phyloP scores from a whole-genome alignment of 176 grass and related monocot species.

The Poa annua region DNA sequence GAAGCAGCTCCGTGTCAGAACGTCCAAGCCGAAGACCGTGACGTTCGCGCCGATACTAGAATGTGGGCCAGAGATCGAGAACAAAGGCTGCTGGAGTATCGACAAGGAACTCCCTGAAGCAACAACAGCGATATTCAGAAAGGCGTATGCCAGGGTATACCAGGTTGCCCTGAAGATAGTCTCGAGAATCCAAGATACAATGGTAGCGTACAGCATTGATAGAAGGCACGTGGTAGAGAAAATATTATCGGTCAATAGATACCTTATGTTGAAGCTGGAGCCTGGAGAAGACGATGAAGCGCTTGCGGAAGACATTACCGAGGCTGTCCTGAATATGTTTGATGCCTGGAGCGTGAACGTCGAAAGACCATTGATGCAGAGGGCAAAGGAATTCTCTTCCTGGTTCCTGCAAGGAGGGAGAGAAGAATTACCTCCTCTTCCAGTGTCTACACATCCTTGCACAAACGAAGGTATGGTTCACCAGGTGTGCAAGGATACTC shows the following conservation, averaged over 20 bases:
- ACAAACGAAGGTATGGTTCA: slow-evolving; percentile 47
- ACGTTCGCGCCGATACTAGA: slow-evolving; percentile 45
- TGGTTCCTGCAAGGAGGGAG: slow-evolving; percentile 44
- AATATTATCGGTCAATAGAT: slow-evolving; percentile 41
- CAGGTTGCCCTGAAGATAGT: slow-evolving; percentile 50
- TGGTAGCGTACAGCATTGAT: slow-evolving; percentile 46
- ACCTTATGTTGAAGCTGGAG: slow-evolving; percentile 50
- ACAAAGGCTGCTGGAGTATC: neutral
- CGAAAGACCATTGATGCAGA: slow-evolving; percentile 50
- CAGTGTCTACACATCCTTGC: slow-evolving; percentile 43
- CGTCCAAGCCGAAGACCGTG: slow-evolving; percentile 46
- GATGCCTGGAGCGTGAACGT: slow-evolving; percentile 44
- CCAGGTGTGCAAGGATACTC: neutral
- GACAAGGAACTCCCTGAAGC: slow-evolving; percentile 34
- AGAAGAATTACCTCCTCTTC: slow-evolving; percentile 40
- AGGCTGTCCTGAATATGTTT: slow-evolving; percentile 38
- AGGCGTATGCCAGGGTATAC: slow-evolving; percentile 31
- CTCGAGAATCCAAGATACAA: slow-evolving; percentile 39
- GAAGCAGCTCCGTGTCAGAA: slow-evolving; percentile 58
- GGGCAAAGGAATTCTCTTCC: slow-evolving; percentile 43
- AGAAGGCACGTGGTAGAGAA: slow-evolving; percentile 43
- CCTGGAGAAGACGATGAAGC: slow-evolving; percentile 45
- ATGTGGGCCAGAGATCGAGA: neutral
- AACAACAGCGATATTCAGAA: slow-evolving; percentile 43
- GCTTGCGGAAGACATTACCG: slow-evolving; percentile 51